Evolutionary conservation across 768 basidiomycete genomes (phyloP), one percentile per base, ranked within the genome.

Genomic region (Pisolithus orientalis): DNA sequence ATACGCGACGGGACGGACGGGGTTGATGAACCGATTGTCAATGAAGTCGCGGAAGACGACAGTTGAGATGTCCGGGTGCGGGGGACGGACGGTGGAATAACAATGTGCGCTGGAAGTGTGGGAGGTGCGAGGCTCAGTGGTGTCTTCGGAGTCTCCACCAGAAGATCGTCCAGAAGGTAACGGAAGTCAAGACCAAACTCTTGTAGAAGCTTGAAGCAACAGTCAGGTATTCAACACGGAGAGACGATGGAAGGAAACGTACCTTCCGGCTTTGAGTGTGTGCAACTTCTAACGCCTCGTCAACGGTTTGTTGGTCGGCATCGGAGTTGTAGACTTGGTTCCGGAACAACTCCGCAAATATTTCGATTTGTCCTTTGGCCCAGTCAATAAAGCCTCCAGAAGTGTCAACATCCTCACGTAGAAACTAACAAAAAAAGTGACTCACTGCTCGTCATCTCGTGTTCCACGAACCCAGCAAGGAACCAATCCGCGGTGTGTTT

Each of bases 401-500:
- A 51, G 31, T 31, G 48, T 37, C 25, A 25, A 25, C 39, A 25
- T 24, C 40, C 31, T 4, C 8, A 40, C 25, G 44, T 42, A 28
- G 10, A 31, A 24, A 49, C 9, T 14, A 9, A 5, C 21, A 24
- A 37, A 13, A 7, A 17, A 9, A 16, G 50, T 45, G 0, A 75
- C 90, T 57, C 60, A 95, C 95, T 80, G 53, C 92, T 94, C 0
- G 95, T 87, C 56, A 90, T 90, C 58, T 93, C 85, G 64, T 96
- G 94, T 68, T 97, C 96, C 67, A 87, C 90, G 70, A 96, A 99
- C 52, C 92, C 94, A 1, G 87, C 85, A 59, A 97, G 74, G 68
- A 91, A 99, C 96, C 96, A 99, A 70, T 99, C 95, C 13, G 91
- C 91, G 1, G 94, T 96, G 63, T 98, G 92, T 65, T 96, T 94